A percentile compares a stretch with the other conserved stretches of the same genome.
phyloP scores from a whole-genome alignment of 1,284 basidiomycete species.

The Puccinia triticina region DNA sequence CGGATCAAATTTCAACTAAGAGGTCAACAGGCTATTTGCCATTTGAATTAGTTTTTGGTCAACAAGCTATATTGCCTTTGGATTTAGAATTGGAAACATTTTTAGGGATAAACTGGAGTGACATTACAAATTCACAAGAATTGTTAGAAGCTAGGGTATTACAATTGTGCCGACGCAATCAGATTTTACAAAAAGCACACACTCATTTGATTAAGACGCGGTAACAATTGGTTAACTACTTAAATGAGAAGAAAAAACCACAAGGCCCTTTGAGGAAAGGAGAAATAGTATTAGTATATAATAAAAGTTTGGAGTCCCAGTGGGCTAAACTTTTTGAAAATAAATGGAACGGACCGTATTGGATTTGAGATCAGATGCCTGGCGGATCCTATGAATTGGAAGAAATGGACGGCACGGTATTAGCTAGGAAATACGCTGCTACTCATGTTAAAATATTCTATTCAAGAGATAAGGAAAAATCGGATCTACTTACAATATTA shows the following conservation, averaged over 20 bases:
- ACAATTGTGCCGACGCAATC: not conserved
- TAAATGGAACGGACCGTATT: not conserved
- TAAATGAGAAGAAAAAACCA: not conserved
- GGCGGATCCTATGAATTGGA: constrained; percentile 3
- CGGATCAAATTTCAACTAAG: not conserved
- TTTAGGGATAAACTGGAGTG: not conserved
- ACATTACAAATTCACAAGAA: not conserved
- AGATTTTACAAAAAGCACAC: not conserved
- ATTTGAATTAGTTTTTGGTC: constrained; percentile 22
- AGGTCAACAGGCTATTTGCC: not conserved
- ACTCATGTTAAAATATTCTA: not conserved
- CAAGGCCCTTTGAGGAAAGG: not conserved
- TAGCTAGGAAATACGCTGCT: not conserved
- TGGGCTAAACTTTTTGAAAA: constrained; percentile 17
- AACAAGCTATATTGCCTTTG: constrained; percentile 7
- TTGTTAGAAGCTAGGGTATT: not conserved
- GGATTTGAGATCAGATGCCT: not conserved
- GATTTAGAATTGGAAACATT: constrained; percentile 24
- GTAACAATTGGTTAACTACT: not conserved
- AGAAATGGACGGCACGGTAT: not conserved
- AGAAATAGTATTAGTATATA: not conserved
- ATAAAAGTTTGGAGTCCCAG: no score
- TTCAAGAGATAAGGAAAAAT: no score
- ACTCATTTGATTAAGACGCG: no score
- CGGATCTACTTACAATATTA: no score